Evolutionary conservation across 2,329 filamentous ascomycete genomes (phyloP), one percentile per base, ranked within the genome.

Genomic region (Exophiala oligosperma): DNA sequence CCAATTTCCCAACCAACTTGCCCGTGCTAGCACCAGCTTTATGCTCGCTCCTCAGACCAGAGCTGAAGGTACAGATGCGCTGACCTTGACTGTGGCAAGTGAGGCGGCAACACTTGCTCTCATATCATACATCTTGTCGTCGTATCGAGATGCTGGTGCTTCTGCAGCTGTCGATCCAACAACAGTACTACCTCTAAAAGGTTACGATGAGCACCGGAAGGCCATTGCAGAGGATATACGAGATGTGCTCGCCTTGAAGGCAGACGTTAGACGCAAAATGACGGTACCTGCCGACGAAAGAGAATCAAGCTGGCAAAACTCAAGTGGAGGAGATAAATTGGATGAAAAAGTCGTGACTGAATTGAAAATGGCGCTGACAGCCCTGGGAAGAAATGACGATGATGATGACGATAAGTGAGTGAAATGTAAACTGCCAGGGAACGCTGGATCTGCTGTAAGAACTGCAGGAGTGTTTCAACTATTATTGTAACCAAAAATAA

Each of bases 1-100:
- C 69, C 89, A 92, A 70, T 99, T 96, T 72, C 88, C 90, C 9
- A 83, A 86, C 48, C 86, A 97, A 58, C 81, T 99, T 8, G 75
- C 78, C 43, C 84, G 90, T 29, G 90, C 90, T 11, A 82, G 88
- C 6, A 84, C 86, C 51, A 83, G 89, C 1, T 86, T 97, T 61
- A 87, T 90, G 7, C 67, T 70, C 9, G 69, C 68, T 17, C 73
- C 74, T 37, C 67, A 69, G 8, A 44, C 79, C 64, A 78, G 83
- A 32, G 44, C 57, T 28, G 52, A 56, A 12, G 63, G 54, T 2
- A 57, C 54, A 6, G 84, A 83, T 12, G 71, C 79, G 21, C 65
- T 70, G 8, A 68, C 73, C 7, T 54, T 69, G 17, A 51, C 59
- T 12, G 49, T 52, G 21, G 57, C 58, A 29, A 65, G 49, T 49